Base-by-base conservation (phyloP, 2,329 filamentous ascomycete species). In the Emergomyces pasteurianus region DNA sequence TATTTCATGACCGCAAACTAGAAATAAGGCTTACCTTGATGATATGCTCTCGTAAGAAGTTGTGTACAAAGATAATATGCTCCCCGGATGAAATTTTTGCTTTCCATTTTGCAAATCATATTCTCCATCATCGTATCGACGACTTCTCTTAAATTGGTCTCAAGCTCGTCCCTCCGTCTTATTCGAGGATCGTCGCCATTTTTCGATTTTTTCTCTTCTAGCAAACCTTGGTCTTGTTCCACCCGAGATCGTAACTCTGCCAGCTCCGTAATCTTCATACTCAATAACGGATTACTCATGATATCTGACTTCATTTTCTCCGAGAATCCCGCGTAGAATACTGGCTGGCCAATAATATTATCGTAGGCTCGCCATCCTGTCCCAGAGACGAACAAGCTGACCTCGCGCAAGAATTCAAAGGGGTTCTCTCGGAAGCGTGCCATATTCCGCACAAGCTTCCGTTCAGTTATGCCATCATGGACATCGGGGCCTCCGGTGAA, bases 41-140 rank as follows among this genome's bases (percentile, higher is more conserved):
- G 91, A 73, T 99, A 99, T 6, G 94, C 92, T 63, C 94, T 80
- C 4, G 92, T 95, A 63, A 97, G 79, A 54, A 97, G 80, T 75
- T 97, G 92, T 1, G 92, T 95, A 55, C 80, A 81, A 46, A 96
- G 71, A 72, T 96, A 99, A 72, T 97, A 97, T 54, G 94, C 92
- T 28, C 90, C 85, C 56, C 94, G 81, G 67, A 99, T 96, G 70
- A 97, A 97, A 1, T 84, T 79, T 72, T 92, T 95, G 79, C 88
- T 95, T 75, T 99, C 94, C 81, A 97, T 92, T 76, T 99, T 99
- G 82, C 92, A 97, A 64, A 99, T 96, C 94, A 99, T 97, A 64
- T 87, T 85, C 70, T 96, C 90, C 28, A 91, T 90, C 82, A 94
- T 86, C 65, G 87, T 86, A 65, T 94, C 90, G 3, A 90, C 88